A percentile compares a stretch with the other conserved stretches of the same genome.
phyloP scores from a whole-genome alignment of 345 rosid species.

The Gossypium turneri region DNA sequence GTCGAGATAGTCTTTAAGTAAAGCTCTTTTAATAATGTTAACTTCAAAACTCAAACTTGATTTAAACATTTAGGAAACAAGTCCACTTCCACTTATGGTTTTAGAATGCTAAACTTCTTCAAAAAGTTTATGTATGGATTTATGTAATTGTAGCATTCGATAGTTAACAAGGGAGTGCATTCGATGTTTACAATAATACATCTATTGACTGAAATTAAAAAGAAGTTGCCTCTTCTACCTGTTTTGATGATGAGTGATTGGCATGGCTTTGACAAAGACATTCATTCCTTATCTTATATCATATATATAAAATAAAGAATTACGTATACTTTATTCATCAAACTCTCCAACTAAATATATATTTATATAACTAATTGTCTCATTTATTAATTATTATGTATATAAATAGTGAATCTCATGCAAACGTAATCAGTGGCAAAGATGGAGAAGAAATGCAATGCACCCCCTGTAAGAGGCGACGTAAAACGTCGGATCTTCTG shows the following conservation, averaged over 20 bases:
- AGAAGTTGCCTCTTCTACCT: not conserved
- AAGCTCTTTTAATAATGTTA: no score
- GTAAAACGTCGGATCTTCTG: not conserved
- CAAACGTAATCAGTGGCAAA: not conserved
- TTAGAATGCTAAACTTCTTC: no score
- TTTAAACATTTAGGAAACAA: no score
- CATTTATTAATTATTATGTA: not conserved
- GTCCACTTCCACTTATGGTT: no score
- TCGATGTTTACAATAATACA: not conserved
- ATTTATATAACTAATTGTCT: not conserved
- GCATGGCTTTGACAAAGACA: not conserved
- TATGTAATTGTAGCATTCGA: not conserved
- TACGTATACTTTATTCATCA: not conserved
- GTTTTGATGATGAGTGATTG: not conserved
- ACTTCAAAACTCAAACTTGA: no score
- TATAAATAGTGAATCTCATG: not conserved
- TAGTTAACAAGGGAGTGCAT: not conserved
- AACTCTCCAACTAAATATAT: not conserved
- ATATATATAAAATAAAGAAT: not conserved
- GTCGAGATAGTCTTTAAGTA: no score
- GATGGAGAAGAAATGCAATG: not conserved
- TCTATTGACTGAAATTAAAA: not conserved
- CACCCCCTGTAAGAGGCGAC: not conserved
- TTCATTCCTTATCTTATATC: not conserved
- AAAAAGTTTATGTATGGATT: not conserved